Base-by-base conservation (phyloP, 2,329 filamentous ascomycete genomes). In the Fusarium tjaetaba region DNA sequence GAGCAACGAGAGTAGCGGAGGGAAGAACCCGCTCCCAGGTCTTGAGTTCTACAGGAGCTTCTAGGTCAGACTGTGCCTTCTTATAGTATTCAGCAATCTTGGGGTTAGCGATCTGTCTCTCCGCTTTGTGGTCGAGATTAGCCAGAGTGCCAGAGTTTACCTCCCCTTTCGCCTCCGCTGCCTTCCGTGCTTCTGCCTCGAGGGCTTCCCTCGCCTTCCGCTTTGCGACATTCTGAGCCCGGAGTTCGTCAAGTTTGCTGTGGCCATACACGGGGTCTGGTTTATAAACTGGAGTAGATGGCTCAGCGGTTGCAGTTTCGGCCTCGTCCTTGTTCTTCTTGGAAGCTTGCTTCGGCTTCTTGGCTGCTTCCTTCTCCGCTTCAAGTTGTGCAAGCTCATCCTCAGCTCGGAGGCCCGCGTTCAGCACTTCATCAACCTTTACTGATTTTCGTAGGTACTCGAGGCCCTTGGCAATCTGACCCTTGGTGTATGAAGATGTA, bases 391-490 rank as follows among this genome's bases (percentile, higher is more conserved):
- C 84, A 57, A 92, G 84, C 81, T 92, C 90, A 64, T 91, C 88
- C 80, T 92, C 89, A 20, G 90, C 90, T 55, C 89, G 84, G 58
- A 91, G 81, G 2, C 89, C 89, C 5, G 89, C 89, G 73, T 89
- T 91, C 73, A 87, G 80, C 34, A 90, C 81, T 79, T 92, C 90
- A 67, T 92, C 86, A 7, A 92, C 88, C 1, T 86, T 85, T 2
- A 88, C 83, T 49, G 84, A 84, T 26, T 84, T 80, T 57, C 90
- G 86, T 46, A 92, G 82, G 78, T 90, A 92, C 39, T 80, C 81
- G 62, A 92, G 81, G 2, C 85, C 90, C 46, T 76, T 83, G 22
- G 81, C 78, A 22, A 86, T 81, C 66, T 89, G 84, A 3, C 80
- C 68, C 5, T 79, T 61, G 14, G 81, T 81, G 72, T 83, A 90